These are phyloP conservation scores for Monilinia polystroma DNA, from an alignment of 2,329 filamentous ascomycete genomes.

Conservation along the genomic window DNA sequence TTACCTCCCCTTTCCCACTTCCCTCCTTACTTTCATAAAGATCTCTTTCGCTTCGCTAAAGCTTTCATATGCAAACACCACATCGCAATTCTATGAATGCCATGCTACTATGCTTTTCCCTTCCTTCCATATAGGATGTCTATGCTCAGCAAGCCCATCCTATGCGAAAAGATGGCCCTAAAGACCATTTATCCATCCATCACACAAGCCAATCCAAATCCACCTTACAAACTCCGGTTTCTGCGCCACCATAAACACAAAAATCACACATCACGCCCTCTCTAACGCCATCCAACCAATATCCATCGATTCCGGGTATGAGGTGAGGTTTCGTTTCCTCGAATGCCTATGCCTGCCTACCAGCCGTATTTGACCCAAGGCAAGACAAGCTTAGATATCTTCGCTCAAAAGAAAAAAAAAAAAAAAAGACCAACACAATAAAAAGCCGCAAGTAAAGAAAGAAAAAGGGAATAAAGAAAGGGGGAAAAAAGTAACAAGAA, in stretches of 20 bases:
- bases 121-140: neutral
- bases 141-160: neutral
- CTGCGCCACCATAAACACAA: conserved; percentile 6
- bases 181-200: conserved; percentile 3
- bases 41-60: conserved; percentile 13
- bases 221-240: neutral
- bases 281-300: conserved; percentile 15
- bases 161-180: neutral
- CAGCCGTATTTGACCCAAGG: conserved; percentile 6
- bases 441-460: neutral
- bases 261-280: conserved; percentile 13
- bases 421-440: conserved; percentile 8
- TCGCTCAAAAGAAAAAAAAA: neutral
- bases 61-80: conserved; percentile 10
- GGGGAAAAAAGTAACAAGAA: conserved; percentile 10
- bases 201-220: neutral
- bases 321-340: conserved; percentile 17
- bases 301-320: conserved; percentile 21
- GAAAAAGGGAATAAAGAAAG: neutral
- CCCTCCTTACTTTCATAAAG: neutral
- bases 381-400: conserved; percentile 13
- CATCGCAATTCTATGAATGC: neutral
- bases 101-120: neutral
- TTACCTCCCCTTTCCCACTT: neutral
- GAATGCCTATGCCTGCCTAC: conserved; percentile 10